These are phyloP conservation scores for Brassica juncea DNA, from an alignment of 345 rosid species.

Conservation along the genomic window DNA sequence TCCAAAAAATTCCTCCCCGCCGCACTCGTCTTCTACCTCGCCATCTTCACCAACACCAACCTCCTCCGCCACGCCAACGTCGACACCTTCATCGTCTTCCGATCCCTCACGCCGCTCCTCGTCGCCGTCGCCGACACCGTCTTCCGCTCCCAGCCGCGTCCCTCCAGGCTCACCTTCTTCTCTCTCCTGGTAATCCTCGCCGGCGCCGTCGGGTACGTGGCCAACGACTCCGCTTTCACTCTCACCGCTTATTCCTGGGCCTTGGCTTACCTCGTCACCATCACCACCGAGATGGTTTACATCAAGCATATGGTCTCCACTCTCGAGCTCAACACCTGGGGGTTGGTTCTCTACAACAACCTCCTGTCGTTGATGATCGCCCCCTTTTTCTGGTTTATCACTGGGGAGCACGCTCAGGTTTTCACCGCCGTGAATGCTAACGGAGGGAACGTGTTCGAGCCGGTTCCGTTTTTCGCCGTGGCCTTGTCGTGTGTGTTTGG, in stretches of 20 bases:
- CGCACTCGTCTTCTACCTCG: conserved; percentile 1
- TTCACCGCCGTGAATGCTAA: not conserved
- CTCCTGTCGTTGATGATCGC: not conserved
- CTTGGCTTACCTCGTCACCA: not conserved
- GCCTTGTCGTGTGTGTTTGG: not conserved
- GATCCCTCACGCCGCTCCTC: not conserved
- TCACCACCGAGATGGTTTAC: not conserved
- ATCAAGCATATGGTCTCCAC: not conserved
- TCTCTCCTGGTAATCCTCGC: not conserved
- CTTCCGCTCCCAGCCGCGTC: not conserved
- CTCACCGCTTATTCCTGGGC: not conserved
- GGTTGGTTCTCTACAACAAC: not conserved
- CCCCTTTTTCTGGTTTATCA: not conserved
- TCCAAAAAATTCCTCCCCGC: not conserved
- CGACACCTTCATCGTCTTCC: not conserved
- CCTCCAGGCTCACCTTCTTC: not conserved
- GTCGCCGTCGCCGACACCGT: not conserved
- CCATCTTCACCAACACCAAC: not conserved
- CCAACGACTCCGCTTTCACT: not conserved
- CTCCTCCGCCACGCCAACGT: not conserved
- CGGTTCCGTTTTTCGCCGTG: not conserved
- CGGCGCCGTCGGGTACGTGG: not conserved
- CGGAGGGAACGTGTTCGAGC: not conserved
- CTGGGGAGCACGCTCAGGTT: not conserved
- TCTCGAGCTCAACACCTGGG: not conserved